phyloP scores from a whole-genome alignment of 495 filamentous ascomycete genomes.

The Echria macrotheca region DNA sequence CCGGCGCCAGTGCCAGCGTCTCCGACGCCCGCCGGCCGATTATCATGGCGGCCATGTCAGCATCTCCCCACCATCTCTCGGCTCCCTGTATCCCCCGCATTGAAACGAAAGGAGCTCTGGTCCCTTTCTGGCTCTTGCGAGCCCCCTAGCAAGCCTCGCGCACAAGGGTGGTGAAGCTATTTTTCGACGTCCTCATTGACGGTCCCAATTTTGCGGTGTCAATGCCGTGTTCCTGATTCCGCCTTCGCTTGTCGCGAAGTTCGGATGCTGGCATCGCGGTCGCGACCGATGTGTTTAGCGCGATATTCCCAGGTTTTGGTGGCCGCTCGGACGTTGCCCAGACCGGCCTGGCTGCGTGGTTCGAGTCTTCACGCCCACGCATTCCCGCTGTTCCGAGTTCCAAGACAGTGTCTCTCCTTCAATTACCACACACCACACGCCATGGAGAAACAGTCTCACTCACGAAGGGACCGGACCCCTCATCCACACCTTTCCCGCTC shows the following conservation, averaged over 20 bases:
- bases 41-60: constrained; percentile 17
- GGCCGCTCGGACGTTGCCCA: constrained; percentile 1
- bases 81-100: constrained; percentile 21
- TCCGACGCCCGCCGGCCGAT: constrained; percentile 13
- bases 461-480: constrained; percentile 1
- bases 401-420: neutral
- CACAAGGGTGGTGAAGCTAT: constrained; percentile 6
- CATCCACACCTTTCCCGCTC: constrained; percentile 4
- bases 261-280: constrained; percentile 3
- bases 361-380: neutral
- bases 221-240: constrained; percentile 26
- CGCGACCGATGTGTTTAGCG: neutral
- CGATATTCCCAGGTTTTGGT: neutral
- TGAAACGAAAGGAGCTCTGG: constrained; percentile 20
- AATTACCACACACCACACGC: neutral
- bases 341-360: neutral
- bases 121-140: constrained; percentile 1
- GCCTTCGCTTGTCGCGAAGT: neutral
- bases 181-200: neutral
- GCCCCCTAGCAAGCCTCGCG: constrained; percentile 16
- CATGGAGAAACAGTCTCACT: neutral
- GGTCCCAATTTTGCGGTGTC: constrained; percentile 13
- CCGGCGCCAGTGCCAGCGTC: neutral
- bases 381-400: neutral
- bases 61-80: constrained; percentile 19